A percentile compares a stretch with the other conserved stretches of the same genome.
Evolutionary conservation across 2,329 filamentous ascomycete genomes (phyloP).

Genomic region (Oidium heveae): DNA sequence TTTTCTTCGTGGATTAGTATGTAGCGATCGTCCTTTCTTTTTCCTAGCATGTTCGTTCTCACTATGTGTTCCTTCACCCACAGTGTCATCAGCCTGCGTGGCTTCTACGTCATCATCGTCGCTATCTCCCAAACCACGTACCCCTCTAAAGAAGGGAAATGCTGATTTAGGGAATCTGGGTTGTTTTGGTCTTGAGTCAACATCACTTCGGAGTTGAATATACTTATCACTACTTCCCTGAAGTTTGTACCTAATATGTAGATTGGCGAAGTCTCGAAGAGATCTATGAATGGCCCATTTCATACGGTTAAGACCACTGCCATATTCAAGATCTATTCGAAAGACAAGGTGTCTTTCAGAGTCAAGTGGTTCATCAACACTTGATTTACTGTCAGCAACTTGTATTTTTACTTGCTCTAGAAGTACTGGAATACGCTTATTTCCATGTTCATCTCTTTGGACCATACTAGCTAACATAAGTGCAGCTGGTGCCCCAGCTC

Average conservation of each 20-base stretch:
- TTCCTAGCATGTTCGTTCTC: slow-evolving; percentile 34
- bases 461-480: slow-evolving; percentile 95
- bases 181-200: slow-evolving; percentile 47
- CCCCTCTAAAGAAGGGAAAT: slow-evolving; percentile 68
- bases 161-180: slow-evolving; percentile 75
- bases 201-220: slow-evolving; percentile 39
- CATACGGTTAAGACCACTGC: slow-evolving; percentile 86
- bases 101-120: slow-evolving; percentile 35
- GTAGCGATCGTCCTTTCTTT: slow-evolving; percentile 26
- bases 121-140: slow-evolving; percentile 53
- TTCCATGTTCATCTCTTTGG: slow-evolving; percentile 85
- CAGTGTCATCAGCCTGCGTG: slow-evolving; percentile 19
- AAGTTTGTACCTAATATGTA: slow-evolving; percentile 84
- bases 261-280: slow-evolving; percentile 68
- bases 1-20: slow-evolving; percentile 17
- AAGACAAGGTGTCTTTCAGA: slow-evolving; percentile 56
- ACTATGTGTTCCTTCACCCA: slow-evolving; percentile 38
- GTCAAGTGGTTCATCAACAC: slow-evolving; percentile 26
- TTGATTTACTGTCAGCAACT: slow-evolving; percentile 53
- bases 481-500: slow-evolving; percentile 78
- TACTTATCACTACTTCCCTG: slow-evolving; percentile 66
- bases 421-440: slow-evolving; percentile 81
- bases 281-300: slow-evolving; percentile 81
- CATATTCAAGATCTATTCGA: slow-evolving; percentile 83
- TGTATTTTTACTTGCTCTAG: slow-evolving; percentile 82